Evolutionary conservation across 1,284 basidiomycete species (phyloP).

Genomic region (Pascua sp.): DNA sequence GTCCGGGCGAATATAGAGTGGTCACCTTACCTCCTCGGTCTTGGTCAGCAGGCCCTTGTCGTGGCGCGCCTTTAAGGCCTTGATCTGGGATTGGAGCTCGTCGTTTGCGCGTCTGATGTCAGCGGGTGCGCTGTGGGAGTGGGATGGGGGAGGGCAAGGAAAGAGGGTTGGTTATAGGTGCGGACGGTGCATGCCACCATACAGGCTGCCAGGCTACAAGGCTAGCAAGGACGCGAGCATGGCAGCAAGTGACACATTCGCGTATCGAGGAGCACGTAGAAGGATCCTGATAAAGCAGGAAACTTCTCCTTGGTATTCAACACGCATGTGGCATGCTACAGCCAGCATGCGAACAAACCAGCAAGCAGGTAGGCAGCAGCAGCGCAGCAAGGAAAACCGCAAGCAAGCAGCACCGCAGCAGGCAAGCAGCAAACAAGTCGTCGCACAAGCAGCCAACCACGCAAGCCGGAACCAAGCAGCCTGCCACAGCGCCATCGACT

Average conservation of each 20-base stretch:
- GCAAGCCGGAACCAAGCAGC: too few relatives aligned
- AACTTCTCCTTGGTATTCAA: not conserved
- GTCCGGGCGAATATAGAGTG: not conserved
- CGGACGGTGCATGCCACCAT: too few relatives aligned
- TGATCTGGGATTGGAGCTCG: slow-evolving; percentile 39
- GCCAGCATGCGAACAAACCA: not conserved
- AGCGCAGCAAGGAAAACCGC: too few relatives aligned
- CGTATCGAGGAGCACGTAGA: too few relatives aligned
- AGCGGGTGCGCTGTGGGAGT: not conserved
- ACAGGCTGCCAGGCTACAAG: too few relatives aligned
- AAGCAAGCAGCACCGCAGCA: too few relatives aligned
- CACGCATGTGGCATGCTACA: not conserved
- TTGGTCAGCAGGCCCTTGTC: slow-evolving; percentile 47
- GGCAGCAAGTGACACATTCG: too few relatives aligned
- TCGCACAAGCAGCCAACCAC: not conserved
- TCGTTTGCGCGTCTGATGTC: slow-evolving; percentile 37
- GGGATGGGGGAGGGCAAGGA: not conserved
- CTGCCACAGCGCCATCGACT: not conserved
- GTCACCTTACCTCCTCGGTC: slow-evolving; percentile 48
- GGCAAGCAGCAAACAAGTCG: too few relatives aligned
- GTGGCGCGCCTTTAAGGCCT: slow-evolving; percentile 44
- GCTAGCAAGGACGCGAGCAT: too few relatives aligned
- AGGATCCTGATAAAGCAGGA: too few relatives aligned
- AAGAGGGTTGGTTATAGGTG: too few relatives aligned
- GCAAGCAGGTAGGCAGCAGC: too few relatives aligned